phyloP scores from a whole-genome alignment of 441 rosid genomes.

The Jatropha podagrica region DNA sequence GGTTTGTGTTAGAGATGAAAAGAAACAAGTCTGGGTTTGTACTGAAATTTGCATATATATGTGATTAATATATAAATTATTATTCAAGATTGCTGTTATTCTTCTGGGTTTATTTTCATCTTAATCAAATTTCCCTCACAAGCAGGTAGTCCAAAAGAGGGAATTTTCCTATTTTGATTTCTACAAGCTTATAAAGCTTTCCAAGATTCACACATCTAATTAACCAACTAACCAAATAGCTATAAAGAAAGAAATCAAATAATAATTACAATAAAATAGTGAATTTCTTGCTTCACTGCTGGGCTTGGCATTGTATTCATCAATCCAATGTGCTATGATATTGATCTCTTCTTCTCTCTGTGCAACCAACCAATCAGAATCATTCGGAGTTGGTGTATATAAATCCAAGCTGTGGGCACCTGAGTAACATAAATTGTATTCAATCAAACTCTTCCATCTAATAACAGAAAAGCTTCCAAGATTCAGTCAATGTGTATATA shows the following conservation, averaged over 20 bases:
- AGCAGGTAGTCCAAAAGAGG: no score
- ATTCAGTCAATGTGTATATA: not conserved
- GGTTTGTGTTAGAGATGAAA: no score
- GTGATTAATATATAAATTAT: no score
- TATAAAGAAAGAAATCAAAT: not conserved
- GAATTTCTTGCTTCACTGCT: not conserved
- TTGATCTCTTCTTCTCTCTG: not conserved
- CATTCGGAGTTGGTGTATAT: not conserved
- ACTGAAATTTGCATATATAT: no score
- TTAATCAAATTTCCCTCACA: no score
- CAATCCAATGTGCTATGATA: not conserved
- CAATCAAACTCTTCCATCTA: not conserved
- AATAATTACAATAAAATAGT: not conserved
- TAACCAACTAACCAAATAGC: not conserved
- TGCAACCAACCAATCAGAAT: not conserved
- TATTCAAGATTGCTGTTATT: no score
- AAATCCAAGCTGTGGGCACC: slow-evolving; percentile 1
- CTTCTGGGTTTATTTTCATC: no score
- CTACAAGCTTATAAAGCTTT: not conserved
- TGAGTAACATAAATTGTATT: not conserved
- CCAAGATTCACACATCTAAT: not conserved
- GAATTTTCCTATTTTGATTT: no score
- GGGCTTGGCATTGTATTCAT: not conserved
- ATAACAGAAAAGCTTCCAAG: not conserved
- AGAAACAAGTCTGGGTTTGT: no score